Percentiles rank a stretch among this genome's conserved stretches.
These are phyloP conservation scores for Trichothecium sympodiale DNA, from an alignment of 2,329 filamentous ascomycete genomes.

Conservation along the genomic window DNA sequence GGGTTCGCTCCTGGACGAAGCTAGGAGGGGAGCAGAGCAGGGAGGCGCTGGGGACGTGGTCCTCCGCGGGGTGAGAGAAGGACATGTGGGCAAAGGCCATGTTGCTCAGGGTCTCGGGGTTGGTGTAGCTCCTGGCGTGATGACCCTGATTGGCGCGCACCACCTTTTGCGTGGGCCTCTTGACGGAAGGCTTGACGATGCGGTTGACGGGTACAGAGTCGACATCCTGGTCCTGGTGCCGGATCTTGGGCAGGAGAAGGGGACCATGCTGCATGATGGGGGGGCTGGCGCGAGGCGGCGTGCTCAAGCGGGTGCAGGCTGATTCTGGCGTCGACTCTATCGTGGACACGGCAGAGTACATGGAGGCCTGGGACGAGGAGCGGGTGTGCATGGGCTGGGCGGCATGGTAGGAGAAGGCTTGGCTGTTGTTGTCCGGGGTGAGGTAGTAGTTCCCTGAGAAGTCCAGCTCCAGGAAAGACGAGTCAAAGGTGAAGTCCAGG, in stretches of 20 bases:
- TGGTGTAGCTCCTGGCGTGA: conserved; percentile 50
- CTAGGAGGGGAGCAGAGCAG: conserved; percentile 58
- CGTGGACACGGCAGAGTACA: conserved; percentile 51
- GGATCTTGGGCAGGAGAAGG: conserved; percentile 73
- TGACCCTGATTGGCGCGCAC: conserved; percentile 1
- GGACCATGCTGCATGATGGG: conserved; percentile 72
- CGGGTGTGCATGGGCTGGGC: conserved; percentile 42
- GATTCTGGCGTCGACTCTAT: conserved; percentile 48
- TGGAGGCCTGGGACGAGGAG: conserved; percentile 54
- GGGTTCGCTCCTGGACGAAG: conserved; percentile 29
- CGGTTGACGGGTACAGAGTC: conserved; percentile 38
- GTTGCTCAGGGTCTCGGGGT: conserved; percentile 41
- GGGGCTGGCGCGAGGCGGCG: conserved; percentile 52
- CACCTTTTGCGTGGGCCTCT: conserved; percentile 9
- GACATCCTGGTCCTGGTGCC: conserved; percentile 70
- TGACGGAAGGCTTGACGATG: conserved; percentile 28
- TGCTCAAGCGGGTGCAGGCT: conserved; percentile 55
- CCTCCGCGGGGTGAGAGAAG: conserved; percentile 21
- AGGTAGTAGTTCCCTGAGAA: conserved; percentile 38
- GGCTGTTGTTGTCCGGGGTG: conserved; percentile 9
- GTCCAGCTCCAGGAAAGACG: conserved; percentile 29
- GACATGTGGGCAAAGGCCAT: conserved; percentile 24
- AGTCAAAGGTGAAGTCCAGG: conserved; percentile 7
- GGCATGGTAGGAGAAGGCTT: conserved; percentile 35
- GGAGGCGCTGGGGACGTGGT: conserved; percentile 24